These are phyloP conservation scores for Ilex aquifolium DNA, from an alignment of 257 asterid species.

Conservation along the genomic window DNA sequence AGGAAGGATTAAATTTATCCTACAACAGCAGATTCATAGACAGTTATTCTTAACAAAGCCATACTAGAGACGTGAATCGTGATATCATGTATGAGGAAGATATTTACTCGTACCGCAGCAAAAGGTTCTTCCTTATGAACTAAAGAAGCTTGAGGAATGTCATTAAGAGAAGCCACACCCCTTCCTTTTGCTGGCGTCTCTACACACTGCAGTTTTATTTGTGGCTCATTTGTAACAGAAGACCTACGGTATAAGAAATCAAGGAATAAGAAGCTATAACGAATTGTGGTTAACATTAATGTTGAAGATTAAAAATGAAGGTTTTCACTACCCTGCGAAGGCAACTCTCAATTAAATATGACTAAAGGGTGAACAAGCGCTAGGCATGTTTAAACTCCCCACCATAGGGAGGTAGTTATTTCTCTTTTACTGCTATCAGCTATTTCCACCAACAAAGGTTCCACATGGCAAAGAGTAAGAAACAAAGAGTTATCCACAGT, in stretches of 20 bases:
- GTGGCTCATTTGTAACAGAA: constrained; percentile 73
- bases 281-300: background rate
- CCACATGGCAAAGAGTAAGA: no score
- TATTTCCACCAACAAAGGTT: no score
- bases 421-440: no score
- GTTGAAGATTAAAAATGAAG: no score
- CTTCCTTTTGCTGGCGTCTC: constrained; percentile 60
- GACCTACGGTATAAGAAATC: constrained; percentile 57
- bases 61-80: background rate
- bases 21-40: background rate
- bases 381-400: no score
- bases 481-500: no score
- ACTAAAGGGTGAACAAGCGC: no score
- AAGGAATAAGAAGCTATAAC: constrained; percentile 30
- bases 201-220: constrained; percentile 39
- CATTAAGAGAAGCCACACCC: constrained; percentile 53
- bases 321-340: no score
- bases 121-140: constrained; percentile 83
- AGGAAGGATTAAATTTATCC: no score
- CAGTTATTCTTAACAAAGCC: constrained; percentile 3
- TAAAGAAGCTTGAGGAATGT: constrained; percentile 62
- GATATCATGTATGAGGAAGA: constrained; percentile 2
- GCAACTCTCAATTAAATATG: no score
- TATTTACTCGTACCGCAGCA: constrained; percentile 62
- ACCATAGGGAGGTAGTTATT: no score